Evolutionary conservation across 768 basidiomycete genomes (phyloP).

Genomic region (Pleurotus djamor): DNA sequence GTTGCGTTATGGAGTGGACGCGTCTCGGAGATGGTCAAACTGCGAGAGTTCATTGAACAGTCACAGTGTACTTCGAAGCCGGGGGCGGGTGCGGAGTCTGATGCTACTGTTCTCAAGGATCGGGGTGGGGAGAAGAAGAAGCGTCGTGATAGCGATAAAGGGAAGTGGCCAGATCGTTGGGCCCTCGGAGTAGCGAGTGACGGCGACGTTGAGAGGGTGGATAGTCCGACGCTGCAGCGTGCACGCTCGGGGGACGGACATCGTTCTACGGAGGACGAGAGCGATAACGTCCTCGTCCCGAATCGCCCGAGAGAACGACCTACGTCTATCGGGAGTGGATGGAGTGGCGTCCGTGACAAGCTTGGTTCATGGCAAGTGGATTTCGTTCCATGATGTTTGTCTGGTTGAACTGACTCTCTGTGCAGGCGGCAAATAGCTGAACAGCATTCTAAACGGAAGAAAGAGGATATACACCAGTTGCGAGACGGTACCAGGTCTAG

Average conservation of each 20-base stretch:
- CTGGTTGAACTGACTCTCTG: background rate
- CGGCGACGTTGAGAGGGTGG: conserved; percentile 30
- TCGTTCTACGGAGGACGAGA: conserved; percentile 43
- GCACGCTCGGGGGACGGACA: conserved; percentile 21
- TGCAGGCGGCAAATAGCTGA: conserved; percentile 3
- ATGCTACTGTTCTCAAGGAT: background rate
- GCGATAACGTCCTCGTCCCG: conserved; percentile 25
- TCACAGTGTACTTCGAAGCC: background rate
- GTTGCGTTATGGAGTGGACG: conserved; percentile 44
- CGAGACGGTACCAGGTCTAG: background rate
- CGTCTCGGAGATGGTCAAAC: conserved; percentile 28
- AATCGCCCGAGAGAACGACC: conserved; percentile 12
- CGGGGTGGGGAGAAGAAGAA: background rate
- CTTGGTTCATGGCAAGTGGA: conserved; percentile 2
- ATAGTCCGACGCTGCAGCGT: background rate
- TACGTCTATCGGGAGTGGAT: conserved; percentile 5
- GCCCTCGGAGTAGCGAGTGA: conserved; percentile 32
- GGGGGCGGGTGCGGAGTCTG: background rate
- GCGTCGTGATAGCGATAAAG: conserved; percentile 15
- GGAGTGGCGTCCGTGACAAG: conserved; percentile 6
- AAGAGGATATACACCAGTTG: background rate
- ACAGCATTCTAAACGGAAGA: background rate
- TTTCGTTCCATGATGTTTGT: background rate
- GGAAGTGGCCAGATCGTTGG: conserved; percentile 16
- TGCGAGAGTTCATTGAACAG: conserved; percentile 33